Evolutionary conservation across 225 moss, liverwort and hornwort genomes (phyloP), one percentile per base, ranked within the genome.

Genomic region (Pseudisothecium myosuroides): DNA sequence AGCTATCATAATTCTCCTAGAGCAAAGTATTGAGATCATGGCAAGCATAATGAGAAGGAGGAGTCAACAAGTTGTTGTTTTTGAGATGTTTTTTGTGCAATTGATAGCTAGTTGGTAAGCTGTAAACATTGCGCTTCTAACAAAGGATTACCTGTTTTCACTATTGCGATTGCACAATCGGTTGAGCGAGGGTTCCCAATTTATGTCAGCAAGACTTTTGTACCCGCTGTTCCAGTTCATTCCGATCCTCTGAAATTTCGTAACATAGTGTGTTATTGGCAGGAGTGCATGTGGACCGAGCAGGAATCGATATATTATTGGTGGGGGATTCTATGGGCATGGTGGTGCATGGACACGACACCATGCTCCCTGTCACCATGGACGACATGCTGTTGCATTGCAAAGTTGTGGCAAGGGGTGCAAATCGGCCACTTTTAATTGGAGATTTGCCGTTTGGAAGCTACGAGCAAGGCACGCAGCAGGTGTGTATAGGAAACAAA

Each of bases 321-420:
- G 97, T 99, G 55, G 99, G 99, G 39, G 99, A 99, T 90, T 97
- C 97, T 16, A 97, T 94, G 87, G 97, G 96, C 34, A 99, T 99
- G 99, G 99, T 99, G 82, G 99, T 99, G 86, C 99, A 99, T 69
- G 99, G 99, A 10, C 96, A 99, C 80, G 99, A 99, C 88, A 99
- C 99, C 41, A 99, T 97, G 7, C 94, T 99, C 63, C 99, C 99
- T 1, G 94, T 99, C 49, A 97, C 97, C 61, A 86, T 99, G 88
- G 97, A 96, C 41, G 95, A 99, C 85, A 99, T 99, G 96, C 39
- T 99, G 87, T 54, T 96, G 88, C 99, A 99, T 90, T 99, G 97
- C 94, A 94, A 73, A 79, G 96, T 96, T 81, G 99, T 97, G 61
- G 94, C 95, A 67, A 94, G 99, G 76, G 99, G 99, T 52, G 97